Percentiles rank a stretch among this genome's conserved stretches.
Conservation (phyloP, 192 early-diverging fungal species). For the Linnemannia zychae region DNA sequence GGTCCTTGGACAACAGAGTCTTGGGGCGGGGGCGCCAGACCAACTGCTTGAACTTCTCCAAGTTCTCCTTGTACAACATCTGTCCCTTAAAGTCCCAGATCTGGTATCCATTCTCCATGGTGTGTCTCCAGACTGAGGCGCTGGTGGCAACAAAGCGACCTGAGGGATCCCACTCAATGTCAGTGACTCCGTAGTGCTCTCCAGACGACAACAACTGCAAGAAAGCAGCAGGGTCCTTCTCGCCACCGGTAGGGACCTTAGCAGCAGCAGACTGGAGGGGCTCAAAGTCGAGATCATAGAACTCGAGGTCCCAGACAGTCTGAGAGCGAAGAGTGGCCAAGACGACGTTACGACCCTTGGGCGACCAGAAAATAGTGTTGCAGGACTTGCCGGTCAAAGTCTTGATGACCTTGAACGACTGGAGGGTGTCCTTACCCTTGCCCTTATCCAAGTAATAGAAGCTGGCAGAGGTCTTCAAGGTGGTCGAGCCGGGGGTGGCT, state of each 20-base stretch:
- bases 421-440: constrained; percentile 73
- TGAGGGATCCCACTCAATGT: constrained; percentile 99
- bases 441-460: constrained; percentile 88
- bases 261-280: constrained; percentile 64
- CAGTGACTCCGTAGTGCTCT: constrained; percentile 96
- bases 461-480: constrained; percentile 76
- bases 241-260: constrained; percentile 62
- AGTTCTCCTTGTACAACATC: constrained; percentile 76
- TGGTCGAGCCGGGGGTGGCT: constrained; percentile 66
- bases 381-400: constrained; percentile 84
- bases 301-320: constrained; percentile 88
- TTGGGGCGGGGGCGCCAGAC: constrained; percentile 95
- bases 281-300: constrained; percentile 93
- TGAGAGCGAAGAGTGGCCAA: constrained; percentile 86
- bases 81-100: constrained; percentile 95
- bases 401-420: constrained; percentile 88
- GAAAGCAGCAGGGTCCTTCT: constrained; percentile 62
- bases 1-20: constrained; percentile 80
- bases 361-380: constrained; percentile 94
- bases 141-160: constrained; percentile 93
- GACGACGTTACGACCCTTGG: constrained; percentile 93
- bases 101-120: constrained; percentile 90
- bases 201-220: constrained; percentile 77
- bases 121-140: constrained; percentile 89
- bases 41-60: constrained; percentile 93